phyloP scores from a whole-genome alignment of 2,329 filamentous ascomycete species.

The Colletotrichum horii region DNA sequence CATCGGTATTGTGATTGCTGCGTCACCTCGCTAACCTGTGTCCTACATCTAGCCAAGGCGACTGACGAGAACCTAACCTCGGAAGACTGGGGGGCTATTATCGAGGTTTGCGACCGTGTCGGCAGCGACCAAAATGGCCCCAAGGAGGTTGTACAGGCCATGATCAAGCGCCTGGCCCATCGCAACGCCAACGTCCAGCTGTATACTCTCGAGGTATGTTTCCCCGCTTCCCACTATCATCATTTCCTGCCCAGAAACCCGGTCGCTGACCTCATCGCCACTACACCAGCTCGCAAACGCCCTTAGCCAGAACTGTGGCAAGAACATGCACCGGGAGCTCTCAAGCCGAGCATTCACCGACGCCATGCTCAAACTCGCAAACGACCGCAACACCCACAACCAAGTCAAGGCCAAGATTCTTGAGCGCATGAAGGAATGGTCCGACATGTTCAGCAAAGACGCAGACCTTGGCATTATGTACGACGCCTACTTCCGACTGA shows the following conservation, averaged over 20 bases:
- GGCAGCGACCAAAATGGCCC: conserved; percentile 61
- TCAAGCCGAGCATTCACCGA: conserved; percentile 94
- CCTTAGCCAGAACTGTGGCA: conserved; percentile 89
- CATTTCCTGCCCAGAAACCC: not conserved
- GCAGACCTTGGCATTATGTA: conserved; percentile 97
- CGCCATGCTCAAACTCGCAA: conserved; percentile 86
- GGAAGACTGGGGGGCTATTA: conserved; percentile 72
- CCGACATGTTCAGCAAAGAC: conserved; percentile 89
- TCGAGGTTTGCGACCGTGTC: conserved; percentile 68
- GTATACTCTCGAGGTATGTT: conserved; percentile 82
- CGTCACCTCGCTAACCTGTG: not conserved
- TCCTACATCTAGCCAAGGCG: conserved; percentile 62
- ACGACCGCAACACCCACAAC: conserved; percentile 93
- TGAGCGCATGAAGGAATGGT: conserved; percentile 96
- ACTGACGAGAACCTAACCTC: conserved; percentile 98
- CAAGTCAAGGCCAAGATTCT: conserved; percentile 97
- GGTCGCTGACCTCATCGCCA: conserved; percentile 7
- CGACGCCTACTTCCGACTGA: conserved; percentile 88
- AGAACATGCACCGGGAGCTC: conserved; percentile 85
- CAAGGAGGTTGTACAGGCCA: conserved; percentile 85
- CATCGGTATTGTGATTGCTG: not conserved
- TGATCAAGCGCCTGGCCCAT: conserved; percentile 92
- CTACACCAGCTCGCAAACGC: conserved; percentile 78
- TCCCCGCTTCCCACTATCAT: not conserved
- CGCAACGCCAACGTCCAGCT: conserved; percentile 96